phyloP scores from a whole-genome alignment of 495 filamentous ascomycete genomes.

The Aspergillus bridgeri region DNA sequence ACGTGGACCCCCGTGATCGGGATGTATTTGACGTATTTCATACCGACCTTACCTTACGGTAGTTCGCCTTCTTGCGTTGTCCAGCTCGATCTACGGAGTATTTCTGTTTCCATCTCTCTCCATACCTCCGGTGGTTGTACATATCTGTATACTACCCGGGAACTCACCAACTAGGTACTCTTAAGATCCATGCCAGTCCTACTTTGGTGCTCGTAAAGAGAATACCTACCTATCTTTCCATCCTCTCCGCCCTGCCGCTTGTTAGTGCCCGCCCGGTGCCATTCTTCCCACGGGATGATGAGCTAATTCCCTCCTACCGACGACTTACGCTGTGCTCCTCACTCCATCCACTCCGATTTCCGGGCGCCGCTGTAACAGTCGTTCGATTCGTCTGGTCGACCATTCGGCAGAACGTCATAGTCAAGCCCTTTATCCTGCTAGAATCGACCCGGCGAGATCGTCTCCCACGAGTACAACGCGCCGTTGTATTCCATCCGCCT shows the following conservation, averaged over 20 bases:
- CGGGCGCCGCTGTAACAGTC: neutral
- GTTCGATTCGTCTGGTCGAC: neutral
- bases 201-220: no score
- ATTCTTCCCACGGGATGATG: conserved; percentile 19
- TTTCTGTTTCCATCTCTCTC: no score
- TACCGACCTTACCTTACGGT: no score
- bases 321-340: conserved; percentile 1
- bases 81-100: no score
- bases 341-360: conserved; percentile 1
- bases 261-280: no score
- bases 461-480: conserved; percentile 17
- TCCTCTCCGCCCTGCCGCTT: conserved; percentile 19
- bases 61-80: no score
- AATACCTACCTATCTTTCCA: no score
- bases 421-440: neutral
- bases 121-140: no score
- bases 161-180: no score
- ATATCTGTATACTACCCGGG: no score
- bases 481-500: conserved; percentile 14
- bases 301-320: conserved; percentile 21
- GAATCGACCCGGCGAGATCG: neutral
- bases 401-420: neutral
- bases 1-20: conserved; percentile 19
- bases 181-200: neutral
- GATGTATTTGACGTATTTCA: no score